Conservation (phyloP, 192 early-diverging fungal species). For the Coemansia brasiliensis region DNA sequence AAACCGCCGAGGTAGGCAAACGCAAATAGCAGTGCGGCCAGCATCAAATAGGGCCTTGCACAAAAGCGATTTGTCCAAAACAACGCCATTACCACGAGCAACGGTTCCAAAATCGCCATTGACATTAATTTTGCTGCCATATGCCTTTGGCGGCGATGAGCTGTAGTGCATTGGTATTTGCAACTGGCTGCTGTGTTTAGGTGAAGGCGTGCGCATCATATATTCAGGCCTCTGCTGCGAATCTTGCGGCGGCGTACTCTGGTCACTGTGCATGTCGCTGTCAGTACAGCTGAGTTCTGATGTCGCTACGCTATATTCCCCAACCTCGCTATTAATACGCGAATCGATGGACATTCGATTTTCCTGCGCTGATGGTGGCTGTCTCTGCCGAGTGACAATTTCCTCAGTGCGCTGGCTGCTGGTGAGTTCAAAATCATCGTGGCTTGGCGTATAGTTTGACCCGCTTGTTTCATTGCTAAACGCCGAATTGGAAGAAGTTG, state of each 20-base stretch:
- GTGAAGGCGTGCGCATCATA: not conserved
- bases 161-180: not conserved
- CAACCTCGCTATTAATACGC: not conserved
- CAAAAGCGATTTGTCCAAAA: slow-evolving; percentile 13
- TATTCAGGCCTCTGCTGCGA: not conserved
- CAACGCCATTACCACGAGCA: not conserved
- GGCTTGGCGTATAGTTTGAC: not conserved
- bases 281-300: not conserved
- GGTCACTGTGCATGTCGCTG: not conserved
- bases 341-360: too few relatives aligned
- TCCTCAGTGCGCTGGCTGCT: not conserved
- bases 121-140: not conserved
- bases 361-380: too few relatives aligned
- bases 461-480: not conserved
- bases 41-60: slow-evolving; percentile 9
- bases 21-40: not conserved
- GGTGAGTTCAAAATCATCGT: not conserved
- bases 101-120: slow-evolving; percentile 11
- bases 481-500: too few relatives aligned
- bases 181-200: not conserved
- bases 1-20: slow-evolving; percentile 20
- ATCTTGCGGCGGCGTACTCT: not conserved
- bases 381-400: not conserved
- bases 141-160: slow-evolving; percentile 6
- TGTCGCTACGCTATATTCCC: not conserved